Evolutionary conservation across 768 basidiomycete species (phyloP).

Genomic region (Mrakia gelida): DNA sequence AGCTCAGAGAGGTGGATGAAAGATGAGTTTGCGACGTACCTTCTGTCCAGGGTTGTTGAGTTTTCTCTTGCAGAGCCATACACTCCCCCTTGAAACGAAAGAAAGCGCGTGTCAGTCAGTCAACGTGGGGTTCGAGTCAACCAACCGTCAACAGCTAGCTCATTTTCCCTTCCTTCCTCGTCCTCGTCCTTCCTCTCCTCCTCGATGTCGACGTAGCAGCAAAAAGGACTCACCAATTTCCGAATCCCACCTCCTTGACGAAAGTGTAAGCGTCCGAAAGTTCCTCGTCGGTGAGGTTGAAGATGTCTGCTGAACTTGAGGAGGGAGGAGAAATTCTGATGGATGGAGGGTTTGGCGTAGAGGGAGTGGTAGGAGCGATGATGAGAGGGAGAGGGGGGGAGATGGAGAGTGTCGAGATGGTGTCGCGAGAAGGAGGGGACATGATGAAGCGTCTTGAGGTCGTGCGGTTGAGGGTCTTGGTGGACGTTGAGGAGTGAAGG

Average conservation of each 20-base stretch:
- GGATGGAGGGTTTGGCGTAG: neutral
- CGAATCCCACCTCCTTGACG: conserved; percentile 15
- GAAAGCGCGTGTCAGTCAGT: neutral
- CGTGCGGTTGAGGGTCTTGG: conserved; percentile 4
- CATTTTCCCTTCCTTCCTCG: neutral
- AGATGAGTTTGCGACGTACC: neutral
- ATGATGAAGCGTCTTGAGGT: conserved; percentile 15
- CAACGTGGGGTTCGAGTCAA: neutral
- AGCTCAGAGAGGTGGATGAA: neutral
- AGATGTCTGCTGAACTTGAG: conserved; percentile 9
- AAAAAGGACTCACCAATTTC: neutral
- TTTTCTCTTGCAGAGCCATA: conserved; percentile 29
- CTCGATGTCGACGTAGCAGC: neutral
- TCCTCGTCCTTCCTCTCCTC: neutral
- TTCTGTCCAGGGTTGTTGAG: conserved; percentile 13
- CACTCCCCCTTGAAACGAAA: neutral
- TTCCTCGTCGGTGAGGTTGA: conserved; percentile 17
- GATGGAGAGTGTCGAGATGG: conserved; percentile 9
- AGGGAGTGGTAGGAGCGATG: neutral
- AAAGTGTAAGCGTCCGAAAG: conserved; percentile 16
- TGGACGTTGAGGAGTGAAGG: neutral
- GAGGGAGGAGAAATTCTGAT: neutral
- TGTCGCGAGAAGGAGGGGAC: neutral
- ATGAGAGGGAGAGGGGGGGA: conserved; percentile 6
- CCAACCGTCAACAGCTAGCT: neutral